Evolutionary conservation across 345 rosid species (phyloP).

Genomic region (Citrus australasica): DNA sequence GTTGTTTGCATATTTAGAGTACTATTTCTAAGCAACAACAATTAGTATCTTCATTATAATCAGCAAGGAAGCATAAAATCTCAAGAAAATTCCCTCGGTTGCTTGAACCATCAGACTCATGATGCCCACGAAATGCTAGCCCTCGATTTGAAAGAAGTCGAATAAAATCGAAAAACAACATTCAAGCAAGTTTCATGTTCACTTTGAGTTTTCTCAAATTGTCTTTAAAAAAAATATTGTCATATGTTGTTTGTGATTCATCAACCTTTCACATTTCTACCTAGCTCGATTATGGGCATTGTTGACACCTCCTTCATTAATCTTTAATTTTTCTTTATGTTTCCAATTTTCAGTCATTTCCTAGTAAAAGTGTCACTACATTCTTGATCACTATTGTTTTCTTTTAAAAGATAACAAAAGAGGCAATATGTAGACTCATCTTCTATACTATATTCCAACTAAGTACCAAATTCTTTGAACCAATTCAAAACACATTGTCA

Average conservation of each 20-base stretch:
- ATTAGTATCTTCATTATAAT: too few species aligned
- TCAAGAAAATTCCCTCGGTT: not conserved
- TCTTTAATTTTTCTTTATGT: not conserved
- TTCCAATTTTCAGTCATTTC: not conserved
- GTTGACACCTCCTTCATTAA: not conserved
- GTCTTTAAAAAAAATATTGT: not conserved
- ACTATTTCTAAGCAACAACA: too few species aligned
- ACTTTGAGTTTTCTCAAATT: not conserved
- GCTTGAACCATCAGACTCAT: not conserved
- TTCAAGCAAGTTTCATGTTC: not conserved
- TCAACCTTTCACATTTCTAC: not conserved
- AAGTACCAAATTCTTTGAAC: too few species aligned
- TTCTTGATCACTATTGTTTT: too few species aligned
- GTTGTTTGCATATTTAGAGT: not conserved
- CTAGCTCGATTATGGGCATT: too few species aligned
- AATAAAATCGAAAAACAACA: not conserved
- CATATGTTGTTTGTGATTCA: not conserved
- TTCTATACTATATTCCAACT: too few species aligned
- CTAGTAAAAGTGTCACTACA: not conserved
- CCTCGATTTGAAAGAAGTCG: too few species aligned
- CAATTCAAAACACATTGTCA: too few species aligned
- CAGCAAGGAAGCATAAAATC: not conserved
- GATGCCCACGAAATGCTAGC: not conserved
- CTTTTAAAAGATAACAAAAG: too few species aligned
- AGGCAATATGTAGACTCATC: too few species aligned